Conservation (phyloP, 257 asterid genomes). For the Agastache rugosa region DNA sequence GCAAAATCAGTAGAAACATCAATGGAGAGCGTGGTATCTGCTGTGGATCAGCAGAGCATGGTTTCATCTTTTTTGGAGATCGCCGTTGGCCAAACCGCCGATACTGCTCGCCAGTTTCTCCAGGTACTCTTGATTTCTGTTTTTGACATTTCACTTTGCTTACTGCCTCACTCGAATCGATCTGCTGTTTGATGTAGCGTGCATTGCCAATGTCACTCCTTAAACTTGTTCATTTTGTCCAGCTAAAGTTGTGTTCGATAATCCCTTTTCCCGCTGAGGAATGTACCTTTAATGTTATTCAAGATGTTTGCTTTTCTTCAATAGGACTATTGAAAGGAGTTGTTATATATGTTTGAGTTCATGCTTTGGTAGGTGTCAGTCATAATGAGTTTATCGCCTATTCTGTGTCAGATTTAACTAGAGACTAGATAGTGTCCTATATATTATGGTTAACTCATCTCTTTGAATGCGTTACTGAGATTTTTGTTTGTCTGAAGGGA, state of each 20-base stretch:
- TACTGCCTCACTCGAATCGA: background rate
- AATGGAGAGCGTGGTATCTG: constrained; percentile 68
- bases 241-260: background rate
- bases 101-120: constrained; percentile 86
- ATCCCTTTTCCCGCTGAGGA: background rate
- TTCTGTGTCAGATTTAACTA: background rate
- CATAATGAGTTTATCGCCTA: background rate
- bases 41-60: constrained; percentile 70
- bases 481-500: background rate
- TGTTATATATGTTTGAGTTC: background rate
- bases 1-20: constrained; percentile 21
- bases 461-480: background rate
- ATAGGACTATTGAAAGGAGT: background rate
- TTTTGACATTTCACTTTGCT: background rate
- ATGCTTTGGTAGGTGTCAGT: background rate
- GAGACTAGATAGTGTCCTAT: background rate
- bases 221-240: constrained; percentile 12
- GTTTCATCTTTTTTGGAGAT: constrained; percentile 80
- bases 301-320: background rate
- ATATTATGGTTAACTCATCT: background rate
- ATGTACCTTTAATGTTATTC: background rate
- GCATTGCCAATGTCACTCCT: constrained; percentile 15
- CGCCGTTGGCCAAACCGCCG: constrained; percentile 84
- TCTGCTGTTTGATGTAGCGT: constrained; percentile 7
- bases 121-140: constrained; percentile 55